A percentile compares a stretch with the other conserved stretches of the same genome.
phyloP scores from a whole-genome alignment of 139 green algal genomes.

The Auxenochlorella pyrenoidosa region DNA sequence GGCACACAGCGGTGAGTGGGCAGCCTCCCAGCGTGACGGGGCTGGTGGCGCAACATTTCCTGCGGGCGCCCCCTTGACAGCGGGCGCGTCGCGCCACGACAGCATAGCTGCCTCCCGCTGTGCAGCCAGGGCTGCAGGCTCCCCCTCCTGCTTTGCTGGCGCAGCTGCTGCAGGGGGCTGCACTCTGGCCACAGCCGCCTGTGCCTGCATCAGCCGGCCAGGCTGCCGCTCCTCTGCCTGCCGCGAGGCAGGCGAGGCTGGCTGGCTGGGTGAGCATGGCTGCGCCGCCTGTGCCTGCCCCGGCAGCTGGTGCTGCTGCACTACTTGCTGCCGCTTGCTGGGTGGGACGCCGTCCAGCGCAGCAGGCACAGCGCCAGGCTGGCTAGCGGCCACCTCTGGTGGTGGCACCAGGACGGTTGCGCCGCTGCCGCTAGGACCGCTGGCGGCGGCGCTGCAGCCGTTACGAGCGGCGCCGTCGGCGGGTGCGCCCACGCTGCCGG shows the following conservation, averaged over 20 bases:
- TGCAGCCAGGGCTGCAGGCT: no score
- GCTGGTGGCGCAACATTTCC: no score
- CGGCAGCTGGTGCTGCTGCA: neutral
- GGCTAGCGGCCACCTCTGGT: neutral
- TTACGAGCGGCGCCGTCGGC: no score
- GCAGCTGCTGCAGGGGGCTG: neutral
- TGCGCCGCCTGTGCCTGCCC: neutral
- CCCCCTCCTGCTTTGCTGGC: no score
- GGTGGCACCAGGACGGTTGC: neutral
- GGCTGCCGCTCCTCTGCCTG: neutral
- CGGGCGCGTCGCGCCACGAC: neutral
- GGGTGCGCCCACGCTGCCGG: no score
- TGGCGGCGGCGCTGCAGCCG: no score
- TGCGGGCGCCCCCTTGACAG: no score
- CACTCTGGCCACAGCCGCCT: neutral
- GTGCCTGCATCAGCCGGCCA: neutral
- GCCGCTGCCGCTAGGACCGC: no score
- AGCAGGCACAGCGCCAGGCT: neutral
- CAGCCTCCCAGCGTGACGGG: neutral
- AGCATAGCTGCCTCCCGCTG: neutral
- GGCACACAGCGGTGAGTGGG: no score
- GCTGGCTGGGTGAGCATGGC: neutral
- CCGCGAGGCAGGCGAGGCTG: neutral
- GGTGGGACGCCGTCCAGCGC: neutral
- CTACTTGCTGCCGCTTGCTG: neutral